These are phyloP conservation scores for Mortierella sp. DNA, from an alignment of 371 early-diverging fungal species.

Conservation along the genomic window DNA sequence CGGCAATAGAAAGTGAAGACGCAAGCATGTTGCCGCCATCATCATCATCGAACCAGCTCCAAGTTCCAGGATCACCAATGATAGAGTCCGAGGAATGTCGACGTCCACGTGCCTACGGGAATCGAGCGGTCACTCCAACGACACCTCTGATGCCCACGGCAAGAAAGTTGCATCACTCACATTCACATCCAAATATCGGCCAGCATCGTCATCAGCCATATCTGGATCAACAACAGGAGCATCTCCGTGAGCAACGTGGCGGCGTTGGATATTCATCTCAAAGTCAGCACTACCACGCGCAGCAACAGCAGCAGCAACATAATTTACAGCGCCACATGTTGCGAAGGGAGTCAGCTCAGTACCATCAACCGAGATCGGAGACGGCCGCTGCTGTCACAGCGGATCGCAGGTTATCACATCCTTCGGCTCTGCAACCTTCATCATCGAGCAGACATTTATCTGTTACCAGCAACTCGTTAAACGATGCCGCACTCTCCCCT, in stretches of 20 bases:
- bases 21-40: conserved; percentile 19
- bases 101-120: conserved; percentile 3
- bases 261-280: conserved; percentile 11
- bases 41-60: conserved; percentile 17
- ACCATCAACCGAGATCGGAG: background rate
- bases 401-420: conserved; percentile 44
- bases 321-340: conserved; percentile 26
- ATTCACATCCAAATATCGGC: conserved; percentile 50
- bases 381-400: background rate
- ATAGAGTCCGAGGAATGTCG: conserved; percentile 21
- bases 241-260: conserved; percentile 10
- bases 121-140: conserved; percentile 18
- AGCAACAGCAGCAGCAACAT: conserved; percentile 28
- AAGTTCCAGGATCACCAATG: conserved; percentile 23
- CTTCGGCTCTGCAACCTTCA: conserved; percentile 25
- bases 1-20: conserved; percentile 42
- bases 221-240: conserved; percentile 35
- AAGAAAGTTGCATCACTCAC: conserved; percentile 41
- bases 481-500: conserved; percentile 10
- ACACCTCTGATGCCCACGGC: conserved; percentile 3
- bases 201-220: conserved; percentile 41
- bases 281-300: conserved; percentile 13
- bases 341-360: conserved; percentile 37
- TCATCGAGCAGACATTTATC: conserved; percentile 15
- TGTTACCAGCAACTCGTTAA: background rate